Percentiles rank a stretch among this genome's conserved stretches.
phyloP scores from a whole-genome alignment of 768 basidiomycete species.

The Cystobasidium tubakii region DNA sequence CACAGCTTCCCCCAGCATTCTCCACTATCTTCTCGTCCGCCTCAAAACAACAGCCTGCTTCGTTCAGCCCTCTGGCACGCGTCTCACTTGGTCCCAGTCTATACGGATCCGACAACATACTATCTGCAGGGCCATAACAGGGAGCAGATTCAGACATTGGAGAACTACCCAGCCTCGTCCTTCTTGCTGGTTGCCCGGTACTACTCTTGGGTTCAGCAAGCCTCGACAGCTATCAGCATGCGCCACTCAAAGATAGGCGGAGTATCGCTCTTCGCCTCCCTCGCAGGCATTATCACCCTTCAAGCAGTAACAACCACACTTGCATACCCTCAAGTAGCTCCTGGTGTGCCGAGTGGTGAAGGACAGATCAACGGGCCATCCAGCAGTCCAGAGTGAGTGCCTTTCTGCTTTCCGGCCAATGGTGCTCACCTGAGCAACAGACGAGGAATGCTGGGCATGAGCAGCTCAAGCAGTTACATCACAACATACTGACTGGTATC shows the following conservation, averaged over 20 bases:
- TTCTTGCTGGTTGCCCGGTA: not conserved
- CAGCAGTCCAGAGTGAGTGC: conserved; percentile 17
- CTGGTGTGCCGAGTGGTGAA: conserved; percentile 31
- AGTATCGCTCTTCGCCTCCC: not conserved
- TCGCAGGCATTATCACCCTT: not conserved
- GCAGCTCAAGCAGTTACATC: too few relatives aligned
- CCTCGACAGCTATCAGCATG: too few relatives aligned
- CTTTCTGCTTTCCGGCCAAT: too few relatives aligned
- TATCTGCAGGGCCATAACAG: not conserved
- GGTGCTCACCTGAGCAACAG: not conserved
- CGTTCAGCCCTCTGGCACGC: too few relatives aligned
- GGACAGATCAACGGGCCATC: conserved; percentile 15
- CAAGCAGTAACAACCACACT: not conserved
- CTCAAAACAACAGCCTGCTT: too few relatives aligned
- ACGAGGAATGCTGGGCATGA: too few relatives aligned
- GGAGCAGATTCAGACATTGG: too few relatives aligned
- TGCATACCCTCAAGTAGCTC: conserved; percentile 26
- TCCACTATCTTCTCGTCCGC: too few relatives aligned
- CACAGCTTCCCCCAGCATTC: too few relatives aligned
- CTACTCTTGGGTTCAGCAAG: not conserved
- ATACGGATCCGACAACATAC: not conserved
- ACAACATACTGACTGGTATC: not conserved
- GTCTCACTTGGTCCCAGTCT: not conserved
- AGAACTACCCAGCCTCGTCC: not conserved
- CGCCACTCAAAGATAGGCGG: not conserved